phyloP scores from a whole-genome alignment of 2,329 filamentous ascomycete genomes.

The Truncatella angustata region DNA sequence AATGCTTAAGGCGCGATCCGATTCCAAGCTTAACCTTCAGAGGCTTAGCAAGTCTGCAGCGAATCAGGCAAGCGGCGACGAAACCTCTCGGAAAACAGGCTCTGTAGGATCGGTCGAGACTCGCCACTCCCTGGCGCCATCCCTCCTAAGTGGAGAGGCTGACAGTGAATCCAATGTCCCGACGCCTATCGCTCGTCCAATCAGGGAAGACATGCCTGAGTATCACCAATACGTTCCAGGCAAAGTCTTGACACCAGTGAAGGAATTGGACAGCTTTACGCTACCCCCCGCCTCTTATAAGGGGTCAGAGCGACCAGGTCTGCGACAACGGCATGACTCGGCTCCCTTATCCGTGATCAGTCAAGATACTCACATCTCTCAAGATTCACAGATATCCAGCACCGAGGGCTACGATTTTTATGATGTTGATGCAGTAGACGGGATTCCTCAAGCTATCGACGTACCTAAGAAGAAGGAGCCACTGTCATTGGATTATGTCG shows the following conservation, averaged over 20 bases:
- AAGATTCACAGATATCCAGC: conserved; percentile 49
- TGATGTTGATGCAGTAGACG: conserved; percentile 48
- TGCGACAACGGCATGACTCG: conserved; percentile 48
- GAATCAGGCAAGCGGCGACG: conserved; percentile 16
- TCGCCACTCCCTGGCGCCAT: conserved; percentile 33
- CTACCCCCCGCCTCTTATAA: conserved; percentile 46
- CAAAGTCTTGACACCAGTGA: conserved; percentile 44
- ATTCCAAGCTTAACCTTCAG: conserved; percentile 12
- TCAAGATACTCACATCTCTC: conserved; percentile 46
- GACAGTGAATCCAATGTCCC: conserved; percentile 63
- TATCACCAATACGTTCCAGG: conserved; percentile 20
- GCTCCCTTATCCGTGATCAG: conserved; percentile 49
- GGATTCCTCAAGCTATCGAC: conserved; percentile 49
- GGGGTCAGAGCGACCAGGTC: conserved; percentile 29
- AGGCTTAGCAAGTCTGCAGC: conserved; percentile 18
- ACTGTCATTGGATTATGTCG: conserved; percentile 33
- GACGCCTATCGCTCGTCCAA: conserved; percentile 57
- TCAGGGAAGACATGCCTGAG: conserved; percentile 33
- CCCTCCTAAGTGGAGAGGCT: conserved; percentile 53
- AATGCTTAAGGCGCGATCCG: conserved; percentile 11
- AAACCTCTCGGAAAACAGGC: conserved; percentile 22
- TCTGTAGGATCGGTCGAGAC: conserved; percentile 33
- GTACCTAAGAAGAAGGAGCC: conserved; percentile 44
- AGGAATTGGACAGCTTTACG: conserved; percentile 49
- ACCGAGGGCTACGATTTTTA: conserved; percentile 67